phyloP scores from a whole-genome alignment of 345 rosid genomes.

The Populus pruinosa region DNA sequence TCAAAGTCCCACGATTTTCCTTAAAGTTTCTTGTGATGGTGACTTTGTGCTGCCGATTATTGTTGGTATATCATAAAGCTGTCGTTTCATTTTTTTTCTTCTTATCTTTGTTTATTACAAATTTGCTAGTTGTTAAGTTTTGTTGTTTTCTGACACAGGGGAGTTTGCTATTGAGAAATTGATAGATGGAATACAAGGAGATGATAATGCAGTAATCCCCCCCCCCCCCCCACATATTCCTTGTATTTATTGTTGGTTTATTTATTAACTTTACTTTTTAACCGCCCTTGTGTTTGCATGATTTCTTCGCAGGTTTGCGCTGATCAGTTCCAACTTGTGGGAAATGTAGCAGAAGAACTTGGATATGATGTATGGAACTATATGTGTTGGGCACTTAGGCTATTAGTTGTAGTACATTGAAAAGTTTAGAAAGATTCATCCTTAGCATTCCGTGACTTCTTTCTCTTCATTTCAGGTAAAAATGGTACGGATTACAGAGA shows the following conservation, averaged over 20 bases:
- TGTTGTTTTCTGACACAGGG: slow-evolving; percentile 38
- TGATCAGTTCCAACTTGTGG: slow-evolving; percentile 68
- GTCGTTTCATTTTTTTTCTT: background rate
- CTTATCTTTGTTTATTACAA: background rate
- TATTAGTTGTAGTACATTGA: background rate
- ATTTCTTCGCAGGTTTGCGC: slow-evolving; percentile 52
- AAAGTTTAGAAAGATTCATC: background rate
- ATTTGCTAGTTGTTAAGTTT: slow-evolving; percentile 11
- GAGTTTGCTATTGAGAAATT: slow-evolving; percentile 72
- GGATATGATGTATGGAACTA: slow-evolving; percentile 59
- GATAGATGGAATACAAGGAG: slow-evolving; percentile 37
- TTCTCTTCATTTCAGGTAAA: slow-evolving; percentile 51
- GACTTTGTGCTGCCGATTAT: slow-evolving; percentile 76
- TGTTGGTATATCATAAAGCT: slow-evolving; percentile 41
- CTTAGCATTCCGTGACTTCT: background rate
- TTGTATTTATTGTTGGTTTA: background rate
- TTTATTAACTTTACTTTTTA: background rate
- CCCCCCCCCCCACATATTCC: background rate
- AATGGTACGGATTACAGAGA: slow-evolving; percentile 80
- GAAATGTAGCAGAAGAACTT: slow-evolving; percentile 51
- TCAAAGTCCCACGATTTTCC: slow-evolving; percentile 78
- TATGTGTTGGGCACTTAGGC: background rate
- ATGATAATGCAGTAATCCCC: slow-evolving; percentile 42
- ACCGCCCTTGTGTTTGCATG: background rate
- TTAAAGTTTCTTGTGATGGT: slow-evolving; percentile 79